Conservation (phyloP, 345 rosid genomes). For the Melastoma malabathricum region DNA sequence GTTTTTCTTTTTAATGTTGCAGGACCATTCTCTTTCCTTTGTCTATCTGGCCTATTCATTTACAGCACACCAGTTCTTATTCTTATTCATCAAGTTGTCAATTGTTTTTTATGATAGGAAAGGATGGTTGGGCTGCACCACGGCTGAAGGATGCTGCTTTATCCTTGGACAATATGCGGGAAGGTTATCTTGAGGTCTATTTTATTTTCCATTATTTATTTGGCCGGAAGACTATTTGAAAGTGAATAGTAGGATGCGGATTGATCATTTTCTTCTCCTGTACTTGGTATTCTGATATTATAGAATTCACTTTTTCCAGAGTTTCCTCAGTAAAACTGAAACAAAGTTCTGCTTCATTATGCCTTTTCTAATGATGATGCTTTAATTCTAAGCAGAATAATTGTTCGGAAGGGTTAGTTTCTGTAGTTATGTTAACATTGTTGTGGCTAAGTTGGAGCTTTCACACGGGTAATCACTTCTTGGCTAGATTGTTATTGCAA, state of each 20-base stretch:
- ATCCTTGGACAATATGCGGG: constrained; percentile 74
- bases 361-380: no score
- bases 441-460: background rate
- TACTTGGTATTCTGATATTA: no score
- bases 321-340: no score
- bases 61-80: background rate
- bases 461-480: constrained; percentile 4
- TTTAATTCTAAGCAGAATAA: no score
- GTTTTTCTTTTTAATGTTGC: no score
- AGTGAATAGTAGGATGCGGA: no score
- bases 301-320: no score
- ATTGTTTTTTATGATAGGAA: constrained; percentile 34
- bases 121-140: constrained; percentile 93
- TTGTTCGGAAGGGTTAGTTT: background rate
- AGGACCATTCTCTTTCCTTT: background rate
- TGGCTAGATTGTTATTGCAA: constrained; percentile 58
- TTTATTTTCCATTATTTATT: background rate
- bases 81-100: background rate
- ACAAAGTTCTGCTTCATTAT: no score
- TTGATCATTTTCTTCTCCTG: no score
- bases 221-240: no score
- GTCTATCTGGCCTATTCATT: background rate
- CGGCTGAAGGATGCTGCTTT: constrained; percentile 94
- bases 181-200: constrained; percentile 79
- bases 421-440: background rate